Conservation (phyloP, 495 filamentous ascomycete genomes). For the Penicillium simplicissimum region DNA sequence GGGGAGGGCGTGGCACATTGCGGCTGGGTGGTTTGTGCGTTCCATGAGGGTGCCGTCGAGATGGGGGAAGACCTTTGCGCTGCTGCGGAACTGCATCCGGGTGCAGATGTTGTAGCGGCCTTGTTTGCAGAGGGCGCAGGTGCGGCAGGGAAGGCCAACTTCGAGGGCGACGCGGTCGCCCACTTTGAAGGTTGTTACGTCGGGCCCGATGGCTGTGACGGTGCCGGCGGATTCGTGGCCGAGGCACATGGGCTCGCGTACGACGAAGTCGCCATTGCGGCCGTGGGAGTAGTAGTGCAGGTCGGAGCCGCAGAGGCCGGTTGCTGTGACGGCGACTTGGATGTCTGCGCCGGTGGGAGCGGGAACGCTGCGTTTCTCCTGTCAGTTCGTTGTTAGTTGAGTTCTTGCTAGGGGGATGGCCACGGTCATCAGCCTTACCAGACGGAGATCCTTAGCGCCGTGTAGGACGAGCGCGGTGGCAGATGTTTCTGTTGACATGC, state of each 20-base stretch:
- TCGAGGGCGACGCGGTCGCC: conserved; percentile 83
- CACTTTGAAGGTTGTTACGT: conserved; percentile 38
- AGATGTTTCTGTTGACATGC: conserved; percentile 28
- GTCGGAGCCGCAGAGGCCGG: conserved; percentile 82
- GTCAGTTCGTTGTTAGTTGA: conserved; percentile 12
- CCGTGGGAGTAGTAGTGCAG: conserved; percentile 84
- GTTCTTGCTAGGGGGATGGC: background rate
- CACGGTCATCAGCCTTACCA: conserved; percentile 47
- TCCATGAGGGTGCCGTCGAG: conserved; percentile 83
- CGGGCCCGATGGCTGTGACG: conserved; percentile 62
- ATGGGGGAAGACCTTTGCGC: conserved; percentile 76
- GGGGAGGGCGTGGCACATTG: conserved; percentile 57
- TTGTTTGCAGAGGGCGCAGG: conserved; percentile 63
- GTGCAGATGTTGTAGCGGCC: conserved; percentile 86
- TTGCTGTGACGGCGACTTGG: conserved; percentile 72
- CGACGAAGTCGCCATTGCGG: conserved; percentile 79
- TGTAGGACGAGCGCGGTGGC: conserved; percentile 66
- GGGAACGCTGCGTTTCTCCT: conserved; percentile 46
- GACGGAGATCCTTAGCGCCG: conserved; percentile 64
- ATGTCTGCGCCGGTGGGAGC: conserved; percentile 58
- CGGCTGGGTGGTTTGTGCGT: conserved; percentile 72
- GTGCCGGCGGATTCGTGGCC: conserved; percentile 79
- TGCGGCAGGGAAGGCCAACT: conserved; percentile 76
- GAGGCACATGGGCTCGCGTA: conserved; percentile 69
- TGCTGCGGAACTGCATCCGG: conserved; percentile 74